These are phyloP conservation scores for Astragalus glycyphyllos DNA, from an alignment of 306 rosid species.

Conservation along the genomic window DNA sequence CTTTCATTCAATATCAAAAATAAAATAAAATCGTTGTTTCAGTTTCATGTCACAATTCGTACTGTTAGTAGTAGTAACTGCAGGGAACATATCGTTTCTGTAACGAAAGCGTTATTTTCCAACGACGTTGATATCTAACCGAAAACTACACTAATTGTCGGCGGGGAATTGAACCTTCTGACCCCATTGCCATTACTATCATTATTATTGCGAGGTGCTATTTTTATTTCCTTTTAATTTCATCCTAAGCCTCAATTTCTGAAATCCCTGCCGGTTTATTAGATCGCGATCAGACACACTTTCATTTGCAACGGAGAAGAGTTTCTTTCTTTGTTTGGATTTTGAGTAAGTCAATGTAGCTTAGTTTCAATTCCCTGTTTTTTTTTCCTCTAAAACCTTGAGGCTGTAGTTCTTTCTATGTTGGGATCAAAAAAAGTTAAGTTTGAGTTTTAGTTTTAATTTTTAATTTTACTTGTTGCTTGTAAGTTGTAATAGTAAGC, in stretches of 20 bases:
- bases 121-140: constrained; percentile 30
- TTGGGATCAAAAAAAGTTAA: not conserved
- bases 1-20: not conserved
- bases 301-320: constrained; percentile 16
- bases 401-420: not conserved
- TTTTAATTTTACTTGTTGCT: constrained; percentile 4
- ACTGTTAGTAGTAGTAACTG: not conserved
- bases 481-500: constrained; percentile 12
- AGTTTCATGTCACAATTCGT: constrained; percentile 13
- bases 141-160: constrained; percentile 24
- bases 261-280: constrained; percentile 20
- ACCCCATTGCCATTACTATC: constrained; percentile 48
- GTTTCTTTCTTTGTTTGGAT: constrained; percentile 16
- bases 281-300: constrained; percentile 49
- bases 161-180: constrained; percentile 27
- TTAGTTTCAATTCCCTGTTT: constrained; percentile 13
- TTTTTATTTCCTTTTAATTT: constrained; percentile 11
- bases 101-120: constrained; percentile 19
- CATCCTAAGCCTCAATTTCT: not conserved
- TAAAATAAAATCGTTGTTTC: not conserved
- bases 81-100: not conserved
- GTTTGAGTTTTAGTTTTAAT: constrained; percentile 30
- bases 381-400: not conserved
- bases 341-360: constrained; percentile 19
- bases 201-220: not conserved